Percentiles rank a stretch among this genome's conserved stretches.
These are phyloP conservation scores for Trametes meyenii DNA, from an alignment of 768 basidiomycete species.

Conservation along the genomic window DNA sequence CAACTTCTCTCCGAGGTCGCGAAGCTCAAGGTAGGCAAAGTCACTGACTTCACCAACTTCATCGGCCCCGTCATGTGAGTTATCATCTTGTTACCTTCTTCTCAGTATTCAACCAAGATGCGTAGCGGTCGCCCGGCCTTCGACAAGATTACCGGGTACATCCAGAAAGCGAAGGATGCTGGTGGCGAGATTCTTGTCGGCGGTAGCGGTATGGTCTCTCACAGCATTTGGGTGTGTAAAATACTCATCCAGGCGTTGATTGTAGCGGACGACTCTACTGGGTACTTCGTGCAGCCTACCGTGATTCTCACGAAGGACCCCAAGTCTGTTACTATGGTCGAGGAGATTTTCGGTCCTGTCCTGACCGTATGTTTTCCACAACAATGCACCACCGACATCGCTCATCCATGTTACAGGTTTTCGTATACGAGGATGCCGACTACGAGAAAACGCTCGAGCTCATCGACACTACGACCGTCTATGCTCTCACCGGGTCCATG, in stretches of 20 bases:
- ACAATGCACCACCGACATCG: not conserved
- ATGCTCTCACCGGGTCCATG: constrained; percentile 96
- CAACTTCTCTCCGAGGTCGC: constrained; percentile 71
- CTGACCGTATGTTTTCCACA: constrained; percentile 58
- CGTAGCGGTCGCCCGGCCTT: constrained; percentile 81
- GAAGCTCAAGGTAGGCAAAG: constrained; percentile 84
- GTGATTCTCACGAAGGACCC: constrained; percentile 93
- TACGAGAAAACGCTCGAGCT: constrained; percentile 87
- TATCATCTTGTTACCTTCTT: not conserved
- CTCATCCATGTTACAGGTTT: constrained; percentile 54
- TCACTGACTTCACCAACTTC: constrained; percentile 79
- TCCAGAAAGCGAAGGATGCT: constrained; percentile 82
- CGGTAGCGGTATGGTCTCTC: constrained; percentile 59
- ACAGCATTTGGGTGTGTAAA: not conserved
- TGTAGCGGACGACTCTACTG: constrained; percentile 83
- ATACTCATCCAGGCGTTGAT: not conserved
- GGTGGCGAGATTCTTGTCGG: constrained; percentile 92
- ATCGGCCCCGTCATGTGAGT: constrained; percentile 95
- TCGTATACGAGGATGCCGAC: constrained; percentile 85
- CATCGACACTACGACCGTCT: constrained; percentile 83
- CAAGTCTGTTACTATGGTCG: constrained; percentile 82
- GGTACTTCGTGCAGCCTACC: constrained; percentile 94
- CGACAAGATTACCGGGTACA: constrained; percentile 82
- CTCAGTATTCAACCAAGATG: not conserved
- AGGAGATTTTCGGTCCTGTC: constrained; percentile 98